phyloP scores from a whole-genome alignment of 78 protist species.

The Creolimax fragrantissima region DNA sequence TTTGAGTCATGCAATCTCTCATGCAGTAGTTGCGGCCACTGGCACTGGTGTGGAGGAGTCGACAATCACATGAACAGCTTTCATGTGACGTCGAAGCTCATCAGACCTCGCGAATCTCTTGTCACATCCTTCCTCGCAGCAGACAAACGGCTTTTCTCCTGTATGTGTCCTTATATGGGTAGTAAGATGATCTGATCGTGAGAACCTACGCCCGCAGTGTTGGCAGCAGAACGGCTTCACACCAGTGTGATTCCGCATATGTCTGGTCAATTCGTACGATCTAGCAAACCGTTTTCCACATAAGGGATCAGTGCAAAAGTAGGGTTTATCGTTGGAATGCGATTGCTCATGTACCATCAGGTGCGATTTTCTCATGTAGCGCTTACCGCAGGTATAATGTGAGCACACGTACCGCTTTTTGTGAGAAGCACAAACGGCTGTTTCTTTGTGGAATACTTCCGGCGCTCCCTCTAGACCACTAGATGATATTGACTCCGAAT shows the following conservation, averaged over 20 bases:
- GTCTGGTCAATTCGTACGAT: not conserved
- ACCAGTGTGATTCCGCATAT: not conserved
- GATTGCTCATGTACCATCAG: not conserved
- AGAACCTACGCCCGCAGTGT: not conserved
- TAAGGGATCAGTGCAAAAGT: not conserved
- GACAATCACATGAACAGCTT: too few species aligned
- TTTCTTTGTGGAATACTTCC: too few species aligned
- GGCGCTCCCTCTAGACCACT: too few species aligned
- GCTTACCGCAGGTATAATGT: slow-evolving; percentile 17
- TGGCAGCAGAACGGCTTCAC: not conserved
- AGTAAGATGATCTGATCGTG: not conserved
- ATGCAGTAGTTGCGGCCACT: too few species aligned
- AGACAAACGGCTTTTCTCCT: slow-evolving; percentile 12
- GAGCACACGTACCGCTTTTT: too few species aligned
- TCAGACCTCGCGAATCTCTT: not conserved
- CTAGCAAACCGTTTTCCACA: not conserved
- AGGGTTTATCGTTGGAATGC: slow-evolving; percentile 22
- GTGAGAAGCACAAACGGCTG: too few species aligned
- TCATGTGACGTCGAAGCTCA: not conserved
- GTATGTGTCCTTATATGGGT: slow-evolving; percentile 17
- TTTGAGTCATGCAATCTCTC: too few species aligned
- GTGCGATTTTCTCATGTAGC: not conserved
- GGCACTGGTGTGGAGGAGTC: too few species aligned
- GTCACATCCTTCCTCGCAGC: not conserved
- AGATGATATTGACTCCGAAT: too few species aligned